Evolutionary conservation across 2,329 filamentous ascomycete species (phyloP).

Genomic region (Phialemonium atrogriseum): DNA sequence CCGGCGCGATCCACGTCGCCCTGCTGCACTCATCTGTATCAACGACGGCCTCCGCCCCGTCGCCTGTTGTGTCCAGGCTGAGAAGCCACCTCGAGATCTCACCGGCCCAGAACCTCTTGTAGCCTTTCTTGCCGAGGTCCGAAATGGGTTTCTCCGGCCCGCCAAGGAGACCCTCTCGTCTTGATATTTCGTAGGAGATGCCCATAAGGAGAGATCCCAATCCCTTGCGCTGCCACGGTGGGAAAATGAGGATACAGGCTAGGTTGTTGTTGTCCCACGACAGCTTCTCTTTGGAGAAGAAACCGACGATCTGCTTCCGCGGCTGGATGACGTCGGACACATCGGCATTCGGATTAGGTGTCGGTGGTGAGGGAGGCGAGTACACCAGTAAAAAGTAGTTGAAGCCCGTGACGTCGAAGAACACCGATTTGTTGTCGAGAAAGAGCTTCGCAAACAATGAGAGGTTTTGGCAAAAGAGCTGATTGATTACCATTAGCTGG

Average conservation of each 20-base stretch:
- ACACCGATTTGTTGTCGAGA: slow-evolving; percentile 95
- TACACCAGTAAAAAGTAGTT: slow-evolving; percentile 90
- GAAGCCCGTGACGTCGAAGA: slow-evolving; percentile 92
- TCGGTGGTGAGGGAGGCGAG: slow-evolving; percentile 36
- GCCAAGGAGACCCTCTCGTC: slow-evolving; percentile 73
- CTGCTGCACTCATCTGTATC: slow-evolving; percentile 65
- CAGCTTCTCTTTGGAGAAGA: slow-evolving; percentile 98
- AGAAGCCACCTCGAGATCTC: slow-evolving; percentile 68
- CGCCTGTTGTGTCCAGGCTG: slow-evolving; percentile 27
- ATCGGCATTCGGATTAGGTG: slow-evolving; percentile 6
- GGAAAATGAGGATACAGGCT: slow-evolving; percentile 91
- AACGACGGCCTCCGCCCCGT: slow-evolving; percentile 37
- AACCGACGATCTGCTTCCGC: slow-evolving; percentile 66
- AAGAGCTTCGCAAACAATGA: slow-evolving; percentile 96
- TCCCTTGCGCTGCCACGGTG: slow-evolving; percentile 88
- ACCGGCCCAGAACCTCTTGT: slow-evolving; percentile 77
- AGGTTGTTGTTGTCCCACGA: slow-evolving; percentile 99
- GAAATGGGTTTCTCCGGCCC: slow-evolving; percentile 93
- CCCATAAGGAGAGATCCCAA: slow-evolving; percentile 86
- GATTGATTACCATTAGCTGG: not conserved
- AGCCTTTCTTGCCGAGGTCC: slow-evolving; percentile 74
- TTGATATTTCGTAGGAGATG: slow-evolving; percentile 84
- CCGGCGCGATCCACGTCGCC: slow-evolving; percentile 73
- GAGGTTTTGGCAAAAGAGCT: slow-evolving; percentile 89
- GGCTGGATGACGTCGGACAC: slow-evolving; percentile 8